These are phyloP conservation scores for Petasospora rhodanensis DNA, from an alignment of 1,139 yeast species.

Conservation along the genomic window DNA sequence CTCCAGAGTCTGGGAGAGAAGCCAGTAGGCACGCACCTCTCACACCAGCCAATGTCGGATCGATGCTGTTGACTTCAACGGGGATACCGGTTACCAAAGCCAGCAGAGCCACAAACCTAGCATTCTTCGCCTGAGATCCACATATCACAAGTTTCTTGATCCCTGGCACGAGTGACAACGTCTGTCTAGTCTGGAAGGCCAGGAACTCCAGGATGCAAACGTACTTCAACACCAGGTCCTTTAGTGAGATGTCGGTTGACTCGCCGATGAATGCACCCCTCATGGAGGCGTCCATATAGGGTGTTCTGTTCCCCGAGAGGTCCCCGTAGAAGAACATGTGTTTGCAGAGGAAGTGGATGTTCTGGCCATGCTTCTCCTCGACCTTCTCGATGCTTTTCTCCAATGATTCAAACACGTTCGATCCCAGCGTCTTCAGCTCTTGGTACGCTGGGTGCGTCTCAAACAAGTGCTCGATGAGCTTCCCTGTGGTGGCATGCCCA, in stretches of 20 bases:
- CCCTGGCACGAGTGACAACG: conserved; percentile 11
- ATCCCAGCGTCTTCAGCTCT: conserved; percentile 9
- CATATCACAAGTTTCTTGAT: conserved; percentile 35
- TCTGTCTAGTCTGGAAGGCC: conserved; percentile 42
- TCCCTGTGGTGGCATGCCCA: conserved; percentile 58
- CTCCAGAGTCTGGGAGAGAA: no score
- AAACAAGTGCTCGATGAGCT: conserved; percentile 43
- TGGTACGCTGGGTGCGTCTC: conserved; percentile 34
- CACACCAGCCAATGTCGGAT: conserved; percentile 32
- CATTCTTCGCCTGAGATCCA: conserved; percentile 51
- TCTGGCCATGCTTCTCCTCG: conserved; percentile 17
- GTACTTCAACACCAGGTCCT: conserved; percentile 38
- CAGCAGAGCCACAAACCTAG: conserved; percentile 35
- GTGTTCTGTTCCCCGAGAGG: conserved; percentile 52
- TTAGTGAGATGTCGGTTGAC: conserved; percentile 29
- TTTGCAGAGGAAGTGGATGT: conserved; percentile 34
- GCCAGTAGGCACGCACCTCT: conserved; percentile 37
- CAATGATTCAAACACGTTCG: conserved; percentile 30
- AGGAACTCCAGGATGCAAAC: conserved; percentile 36
- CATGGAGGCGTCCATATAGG: conserved; percentile 46
- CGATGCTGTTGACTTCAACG: conserved; percentile 24
- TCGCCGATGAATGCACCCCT: conserved; percentile 45
- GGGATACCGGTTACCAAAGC: conserved; percentile 25
- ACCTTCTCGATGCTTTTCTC: conserved; percentile 33
- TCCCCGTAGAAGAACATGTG: conserved; percentile 49